Evolutionary conservation across 2,329 filamentous ascomycete genomes (phyloP), one percentile per base, ranked within the genome.

Genomic region (Dactylellina sp.): DNA sequence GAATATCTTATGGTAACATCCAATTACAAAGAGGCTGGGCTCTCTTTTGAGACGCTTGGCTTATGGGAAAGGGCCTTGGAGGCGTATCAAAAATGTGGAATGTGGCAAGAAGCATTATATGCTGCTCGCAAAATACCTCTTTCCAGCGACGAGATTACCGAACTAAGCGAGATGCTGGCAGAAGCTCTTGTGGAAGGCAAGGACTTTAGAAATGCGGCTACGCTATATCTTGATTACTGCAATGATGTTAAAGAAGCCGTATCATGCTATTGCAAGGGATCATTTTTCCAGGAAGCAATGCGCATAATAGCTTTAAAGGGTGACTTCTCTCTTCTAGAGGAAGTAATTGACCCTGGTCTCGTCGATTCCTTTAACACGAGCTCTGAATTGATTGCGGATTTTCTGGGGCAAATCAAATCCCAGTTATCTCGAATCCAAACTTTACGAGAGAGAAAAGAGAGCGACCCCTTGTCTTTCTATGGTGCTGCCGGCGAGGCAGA

Each of bases 311-410:
- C 72, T 14, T 50, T 60, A 25, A 60, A 64, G 12, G 46, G 61
- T 37, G 22, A 39, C 0, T 74, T 62, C 20, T 11, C 37, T 12
- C 49, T 96, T 3, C 85, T 98, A 35, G 82, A 83, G 25, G 82
- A 85, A 0, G 86, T 91, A 61, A 85, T 99, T 12, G 94, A 99
- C 79, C 82, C 86, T 0, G 91, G 91, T 0, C 87, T 99, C 4
- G 86, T 89, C 2, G 94, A 98, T 68, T 89, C 91, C 1, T 89
- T 95, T 65, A 89, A 90, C 20, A 88, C 87, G 60, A 93, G 90
- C 78, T 97, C 93, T 0, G 95, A 98, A 80, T 89, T 98, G 71
- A 87, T 99, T 9, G 92, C 95, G 0, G 95, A 99, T 81, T 98
- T 94, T 86, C 92, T 92, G 80, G 85, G 85, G 0, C 95, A 99